Evolutionary conservation across 164 flowering plant species (phyloP), one percentile per base, ranked within the genome.

Genomic region (Macadamia integrifolia): DNA sequence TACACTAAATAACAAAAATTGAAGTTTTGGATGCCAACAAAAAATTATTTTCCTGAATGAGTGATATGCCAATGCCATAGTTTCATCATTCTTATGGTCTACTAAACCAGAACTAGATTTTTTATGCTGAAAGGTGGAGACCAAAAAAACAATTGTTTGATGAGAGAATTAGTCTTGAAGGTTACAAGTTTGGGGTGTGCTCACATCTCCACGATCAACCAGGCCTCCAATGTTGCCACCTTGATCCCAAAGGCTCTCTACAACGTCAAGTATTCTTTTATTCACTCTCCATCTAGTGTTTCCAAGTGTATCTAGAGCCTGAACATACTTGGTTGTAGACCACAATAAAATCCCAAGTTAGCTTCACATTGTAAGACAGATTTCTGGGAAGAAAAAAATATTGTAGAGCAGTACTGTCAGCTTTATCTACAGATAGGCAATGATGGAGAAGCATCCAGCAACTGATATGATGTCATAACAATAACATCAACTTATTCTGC

Each of bases 241-340:
- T 61, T 74, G 68, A 49, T 80, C 91, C 98, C 98, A 93, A 46
- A 93, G 32, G 69, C 71, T 84, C 75, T 93, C 93, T 63, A 91
- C 81, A 70, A 87, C 95, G 70, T 71, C 69, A 63, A 90, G 86
- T 50, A 93, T 80, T 77, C 80, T 85, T 81, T 58, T 81, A 66
- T 93, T 93, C 67, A 93, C 83, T 85, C 95, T 87, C 98, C 98
- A 93, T 75, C 88, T 91, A 43, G 96, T 88, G 74, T 69, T 86
- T 62, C 98, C 98, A 71, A 93, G 87, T 1, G 89, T 87, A 84
- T 93, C 91, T 77, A 93, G 78, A 15, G 97, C 98, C 98, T 93
- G 86, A 40, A 68, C 43, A 14, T 56, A 62, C 6, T 15, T 3
- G 11, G 61, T 30, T 59, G 29, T 59, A 10, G 40, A 59, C 35